A percentile compares a stretch with the other conserved stretches of the same genome.
These are phyloP conservation scores for Fomitopsis schrenkii DNA, from an alignment of 1,284 basidiomycete species.

Conservation along the genomic window DNA sequence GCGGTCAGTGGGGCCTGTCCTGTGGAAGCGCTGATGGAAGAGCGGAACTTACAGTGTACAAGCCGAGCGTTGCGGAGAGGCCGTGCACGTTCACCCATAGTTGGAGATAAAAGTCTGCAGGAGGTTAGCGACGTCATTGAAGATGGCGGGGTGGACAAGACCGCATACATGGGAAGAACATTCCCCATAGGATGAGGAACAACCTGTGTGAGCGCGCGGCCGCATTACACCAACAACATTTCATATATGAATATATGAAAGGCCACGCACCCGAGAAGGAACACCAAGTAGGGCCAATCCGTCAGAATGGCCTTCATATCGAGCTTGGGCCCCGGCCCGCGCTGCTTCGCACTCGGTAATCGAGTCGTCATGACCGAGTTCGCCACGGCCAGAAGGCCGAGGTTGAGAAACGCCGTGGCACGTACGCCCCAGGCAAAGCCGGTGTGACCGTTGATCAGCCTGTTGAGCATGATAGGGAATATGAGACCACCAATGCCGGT, in stretches of 20 bases:
- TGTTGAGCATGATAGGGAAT: slow-evolving; percentile 27
- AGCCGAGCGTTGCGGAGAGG: slow-evolving; percentile 16
- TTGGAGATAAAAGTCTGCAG: slow-evolving; percentile 22
- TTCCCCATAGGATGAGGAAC: slow-evolving; percentile 4
- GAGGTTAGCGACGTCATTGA: not conserved
- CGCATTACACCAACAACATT: not conserved
- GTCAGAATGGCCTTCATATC: slow-evolving; percentile 11
- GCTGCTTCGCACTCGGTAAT: not conserved
- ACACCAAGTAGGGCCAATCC: slow-evolving; percentile 18
- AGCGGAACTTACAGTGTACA: slow-evolving; percentile 15
- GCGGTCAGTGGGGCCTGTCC: not conserved
- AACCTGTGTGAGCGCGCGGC: not conserved
- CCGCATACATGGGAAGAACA: slow-evolving; percentile 7
- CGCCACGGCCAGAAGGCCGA: slow-evolving; percentile 12
- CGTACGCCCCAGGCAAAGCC: slow-evolving; percentile 24
- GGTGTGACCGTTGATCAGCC: slow-evolving; percentile 19
- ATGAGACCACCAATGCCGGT: slow-evolving; percentile 22
- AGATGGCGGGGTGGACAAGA: too few relatives aligned
- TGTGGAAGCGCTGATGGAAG: too few relatives aligned
- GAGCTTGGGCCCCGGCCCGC: slow-evolving; percentile 2
- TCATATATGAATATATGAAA: not conserved
- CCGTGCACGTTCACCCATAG: slow-evolving; percentile 21
- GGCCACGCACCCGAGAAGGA: slow-evolving; percentile 15
- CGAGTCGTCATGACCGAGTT: slow-evolving; percentile 10
- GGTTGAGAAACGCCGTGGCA: slow-evolving; percentile 10